Evolutionary conservation across 2,329 filamentous ascomycete species (phyloP).

Genomic region (Aurifilum marmelostoma): DNA sequence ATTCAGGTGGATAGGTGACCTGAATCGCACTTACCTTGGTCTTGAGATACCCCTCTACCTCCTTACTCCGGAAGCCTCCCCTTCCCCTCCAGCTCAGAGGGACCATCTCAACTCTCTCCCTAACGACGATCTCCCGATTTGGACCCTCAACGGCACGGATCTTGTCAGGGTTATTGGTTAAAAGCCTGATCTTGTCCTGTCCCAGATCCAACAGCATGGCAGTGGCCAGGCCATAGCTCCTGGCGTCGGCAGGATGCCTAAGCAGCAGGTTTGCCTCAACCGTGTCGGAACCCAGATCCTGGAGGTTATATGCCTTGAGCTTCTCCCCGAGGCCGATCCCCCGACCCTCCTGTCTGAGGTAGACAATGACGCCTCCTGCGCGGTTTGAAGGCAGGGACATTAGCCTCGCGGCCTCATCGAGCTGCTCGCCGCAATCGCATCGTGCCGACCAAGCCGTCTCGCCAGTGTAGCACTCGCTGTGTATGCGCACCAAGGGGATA

Average conservation of each 20-base stretch:
- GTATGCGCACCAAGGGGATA: slow-evolving; percentile 82
- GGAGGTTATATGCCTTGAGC: slow-evolving; percentile 95
- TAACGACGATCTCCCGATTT: slow-evolving; percentile 82
- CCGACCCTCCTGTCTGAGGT: slow-evolving; percentile 91
- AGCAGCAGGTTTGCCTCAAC: slow-evolving; percentile 93
- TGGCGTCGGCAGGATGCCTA: slow-evolving; percentile 89
- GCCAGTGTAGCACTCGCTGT: slow-evolving; percentile 97
- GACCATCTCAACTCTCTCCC: slow-evolving; percentile 92
- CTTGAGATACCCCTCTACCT: slow-evolving; percentile 91
- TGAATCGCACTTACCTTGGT: slow-evolving; percentile 74
- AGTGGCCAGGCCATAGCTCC: slow-evolving; percentile 94
- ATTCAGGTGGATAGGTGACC: neutral
- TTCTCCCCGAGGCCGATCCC: slow-evolving; percentile 96
- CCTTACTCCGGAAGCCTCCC: slow-evolving; percentile 80
- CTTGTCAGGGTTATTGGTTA: slow-evolving; percentile 98
- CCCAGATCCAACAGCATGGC: slow-evolving; percentile 90
- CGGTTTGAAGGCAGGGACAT: slow-evolving; percentile 74
- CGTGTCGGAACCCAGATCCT: slow-evolving; percentile 95
- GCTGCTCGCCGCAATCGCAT: slow-evolving; percentile 96
- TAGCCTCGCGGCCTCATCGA: slow-evolving; percentile 91
- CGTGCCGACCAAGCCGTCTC: slow-evolving; percentile 98
- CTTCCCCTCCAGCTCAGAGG: slow-evolving; percentile 89
- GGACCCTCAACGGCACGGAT: slow-evolving; percentile 92
- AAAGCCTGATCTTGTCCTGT: slow-evolving; percentile 73
- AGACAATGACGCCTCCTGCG: slow-evolving; percentile 88